Evolutionary conservation across 768 basidiomycete genomes (phyloP), one percentile per base, ranked within the genome.

Genomic region (Tylopilus sp.): DNA sequence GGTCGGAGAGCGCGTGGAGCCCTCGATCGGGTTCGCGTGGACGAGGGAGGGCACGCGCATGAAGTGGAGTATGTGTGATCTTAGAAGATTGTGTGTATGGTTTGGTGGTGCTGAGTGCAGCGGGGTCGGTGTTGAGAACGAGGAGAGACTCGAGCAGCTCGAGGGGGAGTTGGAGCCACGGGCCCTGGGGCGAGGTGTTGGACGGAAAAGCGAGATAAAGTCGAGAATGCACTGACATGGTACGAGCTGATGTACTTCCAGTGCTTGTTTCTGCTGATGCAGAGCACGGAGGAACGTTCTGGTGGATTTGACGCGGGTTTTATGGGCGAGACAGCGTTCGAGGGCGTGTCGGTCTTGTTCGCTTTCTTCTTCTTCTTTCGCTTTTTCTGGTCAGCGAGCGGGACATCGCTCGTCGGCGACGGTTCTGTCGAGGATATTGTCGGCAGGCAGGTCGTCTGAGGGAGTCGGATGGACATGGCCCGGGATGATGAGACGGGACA

Each of bases 181-280:
- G 91, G 13, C 92, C 92, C 91, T 95, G 64, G 8, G 15, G 33
- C 33, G n/a, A 18, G n/a, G 12, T 18, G 36, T 38, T 43, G 23
- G n/a, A 31, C 23, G 44, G 51, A 20, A 9, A 22, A 7, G 31
- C 48, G 50, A 21, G 39, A 53, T 57, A 53, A 11, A 15, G 10
- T 43, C 20, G 36, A 22, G 12, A 12, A 12, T 1, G 28, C 7
- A 82, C 85, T 53, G 72, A 91, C 90, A 67, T 91, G 89, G 67
- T 89, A 92, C 21, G 91, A 91, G 70, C 88, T 91, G 71, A 94
- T 93, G 62, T 92, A 93, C 25, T 85, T 82, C 92, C 91, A 93
- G 62, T 95, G 92, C 68, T 95, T 95, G 73, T 94, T 93, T 58
- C 92, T 80, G 71, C 87, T 90, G 60, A 95, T 94, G 66, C 87